Evolutionary conservation across 2,329 filamentous ascomycete genomes (phyloP).

Genomic region (Aspergillus caelatus): DNA sequence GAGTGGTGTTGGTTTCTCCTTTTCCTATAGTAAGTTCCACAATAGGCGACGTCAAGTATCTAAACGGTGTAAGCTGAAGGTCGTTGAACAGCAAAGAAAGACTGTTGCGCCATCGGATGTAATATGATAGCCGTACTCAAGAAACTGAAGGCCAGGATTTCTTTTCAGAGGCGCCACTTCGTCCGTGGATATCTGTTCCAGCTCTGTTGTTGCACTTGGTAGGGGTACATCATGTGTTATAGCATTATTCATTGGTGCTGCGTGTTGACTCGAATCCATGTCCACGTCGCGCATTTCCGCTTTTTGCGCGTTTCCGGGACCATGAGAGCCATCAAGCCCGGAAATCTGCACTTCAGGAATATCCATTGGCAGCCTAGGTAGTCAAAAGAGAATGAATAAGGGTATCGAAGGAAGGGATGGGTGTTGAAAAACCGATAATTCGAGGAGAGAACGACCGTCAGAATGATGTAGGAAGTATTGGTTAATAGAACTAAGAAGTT

Average conservation of each 20-base stretch:
- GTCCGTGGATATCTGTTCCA: slow-evolving; percentile 17
- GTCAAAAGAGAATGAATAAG: neutral
- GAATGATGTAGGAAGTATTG: neutral
- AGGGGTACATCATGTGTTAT: slow-evolving; percentile 24
- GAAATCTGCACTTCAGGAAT: slow-evolving; percentile 23
- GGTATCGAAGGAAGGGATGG: neutral
- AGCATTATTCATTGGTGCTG: slow-evolving; percentile 17
- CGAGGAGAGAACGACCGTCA: neutral
- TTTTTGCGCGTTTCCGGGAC: neutral
- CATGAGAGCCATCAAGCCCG: slow-evolving; percentile 12
- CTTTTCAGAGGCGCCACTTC: slow-evolving; percentile 21
- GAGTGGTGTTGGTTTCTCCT: slow-evolving; percentile 61
- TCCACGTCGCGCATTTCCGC: slow-evolving; percentile 27
- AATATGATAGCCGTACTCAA: slow-evolving; percentile 28
- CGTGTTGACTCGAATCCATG: slow-evolving; percentile 20
- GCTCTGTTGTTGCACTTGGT: slow-evolving; percentile 23
- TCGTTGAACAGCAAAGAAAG: neutral
- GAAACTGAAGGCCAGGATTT: slow-evolving; percentile 28
- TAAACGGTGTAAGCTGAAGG: slow-evolving; percentile 19
- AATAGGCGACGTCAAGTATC: slow-evolving; percentile 69
- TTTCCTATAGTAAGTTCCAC: slow-evolving; percentile 68
- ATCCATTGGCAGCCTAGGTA: slow-evolving; percentile 19
- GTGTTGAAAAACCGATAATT: neutral
- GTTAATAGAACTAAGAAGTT: neutral
- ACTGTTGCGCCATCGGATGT: neutral